Evolutionary conservation across 2,329 filamentous ascomycete genomes (phyloP), one percentile per base, ranked within the genome.

Genomic region (Fusarium dimerum): DNA sequence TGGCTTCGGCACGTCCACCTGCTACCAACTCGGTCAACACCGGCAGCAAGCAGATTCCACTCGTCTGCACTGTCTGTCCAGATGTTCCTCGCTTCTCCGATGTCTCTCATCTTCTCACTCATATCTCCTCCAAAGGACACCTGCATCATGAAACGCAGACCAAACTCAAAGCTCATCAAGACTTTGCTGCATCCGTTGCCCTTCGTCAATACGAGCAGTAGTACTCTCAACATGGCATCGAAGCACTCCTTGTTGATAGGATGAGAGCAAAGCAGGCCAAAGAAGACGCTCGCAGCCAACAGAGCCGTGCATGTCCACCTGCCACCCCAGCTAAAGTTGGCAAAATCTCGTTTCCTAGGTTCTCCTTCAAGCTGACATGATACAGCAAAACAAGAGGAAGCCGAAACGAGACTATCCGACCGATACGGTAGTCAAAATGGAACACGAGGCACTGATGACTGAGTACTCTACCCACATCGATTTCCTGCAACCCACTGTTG

Each of bases 121-220:
- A 97, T 68, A 84, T 97, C 56, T 85, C 89, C 54, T 97, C 92
- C 59, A 97, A 97, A 69, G 88, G 89, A n/a, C 93, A 97, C 69
- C 77, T 97, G 34, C 86, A 91, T 54, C 83, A 90, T 68, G 86
- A 90, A 65, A 95, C 92, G 75, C 91, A 90, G 66, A 80, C 91
- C 47, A 87, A 90, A 64, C 83, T 96, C 60, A 84, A 83, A 51
- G 83, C 87, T 50, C 81, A 84, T 48, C 79, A 82, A 43, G 88
- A 95, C 54, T 71, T 78, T n/a, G 74, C 75, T n/a, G 85, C 88
- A n/a, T 78, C 80, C 20, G 70, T 80, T 11, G 70, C 82, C 32
- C 77, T 96, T 42, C 79, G 84, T 36, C 74, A 79, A 42, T 97
- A 91, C 66, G 85, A 95, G 50, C 73, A 76, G 36, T 97, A 93